Evolutionary conservation across 768 basidiomycete genomes (phyloP).

Genomic region (Porphyrellus cyaneotinctus): DNA sequence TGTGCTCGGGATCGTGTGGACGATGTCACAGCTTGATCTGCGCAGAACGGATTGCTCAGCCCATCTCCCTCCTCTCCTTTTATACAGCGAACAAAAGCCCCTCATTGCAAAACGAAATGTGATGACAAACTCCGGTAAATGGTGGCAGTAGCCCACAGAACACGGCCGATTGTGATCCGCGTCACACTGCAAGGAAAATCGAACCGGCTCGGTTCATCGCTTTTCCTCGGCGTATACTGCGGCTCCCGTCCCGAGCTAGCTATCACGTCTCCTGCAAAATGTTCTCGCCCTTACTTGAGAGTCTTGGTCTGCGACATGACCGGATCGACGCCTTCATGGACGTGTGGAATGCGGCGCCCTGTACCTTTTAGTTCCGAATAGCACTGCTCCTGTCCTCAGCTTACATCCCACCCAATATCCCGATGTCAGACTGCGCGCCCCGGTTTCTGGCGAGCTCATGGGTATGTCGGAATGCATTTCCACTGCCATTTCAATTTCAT

Average conservation of each 20-base stretch:
- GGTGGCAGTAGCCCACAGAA: conserved; percentile 12
- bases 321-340: conserved; percentile 25
- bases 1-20: background rate
- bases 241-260: conserved; percentile 1
- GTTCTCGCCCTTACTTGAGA: background rate
- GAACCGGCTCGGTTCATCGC: conserved; percentile 22
- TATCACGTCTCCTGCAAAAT: background rate
- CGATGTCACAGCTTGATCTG: conserved; percentile 13
- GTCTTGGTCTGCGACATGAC: conserved; percentile 15
- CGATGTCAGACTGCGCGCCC: background rate
- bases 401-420: background rate
- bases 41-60: background rate
- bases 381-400: background rate
- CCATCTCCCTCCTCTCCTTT: conserved; percentile 18
- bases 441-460: conserved; percentile 2
- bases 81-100: conserved; percentile 11
- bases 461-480: background rate
- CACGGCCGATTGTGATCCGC: background rate
- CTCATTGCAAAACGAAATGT: conserved; percentile 6
- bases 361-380: background rate
- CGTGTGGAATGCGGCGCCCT: background rate
- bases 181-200: background rate
- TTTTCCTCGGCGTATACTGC: background rate
- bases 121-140: conserved; percentile 15
- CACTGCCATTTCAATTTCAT: conserved; percentile 2